phyloP scores from a whole-genome alignment of 345 rosid species.

The Combretum micranthum region DNA sequence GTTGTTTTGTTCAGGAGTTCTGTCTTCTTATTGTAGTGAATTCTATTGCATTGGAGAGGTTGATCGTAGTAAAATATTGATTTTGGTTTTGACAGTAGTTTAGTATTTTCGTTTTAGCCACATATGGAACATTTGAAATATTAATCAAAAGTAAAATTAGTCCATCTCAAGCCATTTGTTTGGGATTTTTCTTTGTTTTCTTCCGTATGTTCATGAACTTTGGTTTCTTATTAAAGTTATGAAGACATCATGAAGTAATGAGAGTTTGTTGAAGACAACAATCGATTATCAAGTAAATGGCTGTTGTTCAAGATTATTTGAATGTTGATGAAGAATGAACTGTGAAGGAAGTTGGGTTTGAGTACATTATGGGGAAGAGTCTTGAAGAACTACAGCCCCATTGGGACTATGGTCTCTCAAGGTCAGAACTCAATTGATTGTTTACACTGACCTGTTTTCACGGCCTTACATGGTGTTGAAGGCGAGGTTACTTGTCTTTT shows the following conservation, averaged over 20 bases:
- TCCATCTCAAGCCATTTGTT: no score
- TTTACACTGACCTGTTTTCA: constrained; percentile 16
- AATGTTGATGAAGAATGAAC: constrained; percentile 27
- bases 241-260: constrained; percentile 65
- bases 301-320: constrained; percentile 36
- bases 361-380: constrained; percentile 52
- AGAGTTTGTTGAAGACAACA: constrained; percentile 48
- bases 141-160: no score
- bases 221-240: constrained; percentile 71
- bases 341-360: constrained; percentile 42
- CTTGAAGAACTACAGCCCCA: constrained; percentile 45
- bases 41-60: background rate
- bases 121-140: constrained; percentile 3
- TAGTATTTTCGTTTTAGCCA: constrained; percentile 4
- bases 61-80: background rate
- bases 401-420: constrained; percentile 43
- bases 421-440: constrained; percentile 54
- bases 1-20: background rate
- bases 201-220: constrained; percentile 41
- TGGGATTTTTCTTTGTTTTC: constrained; percentile 17
- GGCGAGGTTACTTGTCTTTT: background rate
- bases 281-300: constrained; percentile 22
- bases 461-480: background rate
- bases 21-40: background rate
- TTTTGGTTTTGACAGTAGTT: no score